Base-by-base conservation (phyloP, 73 alveolate genomes). In the Blepharisma japonicum region DNA sequence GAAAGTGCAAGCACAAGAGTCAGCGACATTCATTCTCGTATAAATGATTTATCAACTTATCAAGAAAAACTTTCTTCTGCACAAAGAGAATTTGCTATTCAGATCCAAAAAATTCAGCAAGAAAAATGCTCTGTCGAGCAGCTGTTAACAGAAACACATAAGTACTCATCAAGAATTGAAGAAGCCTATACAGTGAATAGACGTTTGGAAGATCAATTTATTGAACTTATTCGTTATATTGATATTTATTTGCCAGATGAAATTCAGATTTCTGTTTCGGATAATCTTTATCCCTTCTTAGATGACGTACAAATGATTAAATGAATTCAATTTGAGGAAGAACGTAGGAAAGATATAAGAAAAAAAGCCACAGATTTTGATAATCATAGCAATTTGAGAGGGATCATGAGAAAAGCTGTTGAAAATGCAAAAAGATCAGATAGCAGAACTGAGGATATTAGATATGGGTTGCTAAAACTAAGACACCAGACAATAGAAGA, bases 211-310 rank as follows among this genome's bases (percentile, higher is more conserved):
- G 74, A 61, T 61, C 14, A 61, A 61, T 8, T 61, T 25, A 11
- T 14, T 20, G 74, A 61, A 5, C 14, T 61, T 61, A 14, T 61
- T 20, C 14, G 74, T 2, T 61, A 61, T 25, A 8, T 61, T 8
- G 74, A 25, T n/a, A 39, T 61, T n/a, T 61, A 61, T 61, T 25
- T 61, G 11, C 74, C 74, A 14, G 23, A 61, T 2, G 74, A 61
- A 9, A 5, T 61, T 14, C 74, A 61, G 23, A 25, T 39, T 14
- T 18, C 47, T 2, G 46, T 61, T 14, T 14, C 47, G 2, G 74
- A 61, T 39, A 61, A 61, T 61, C 23, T 61, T 20, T 25, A 61
- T 25, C 0, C 18, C 23, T 14, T 61, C 47, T 25, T 25, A 18
- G 74, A 61, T 2, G 46, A 25, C 47, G 23, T 14, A 1, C 14